phyloP scores from a whole-genome alignment of 345 rosid genomes.

The Brassica rapa region DNA sequence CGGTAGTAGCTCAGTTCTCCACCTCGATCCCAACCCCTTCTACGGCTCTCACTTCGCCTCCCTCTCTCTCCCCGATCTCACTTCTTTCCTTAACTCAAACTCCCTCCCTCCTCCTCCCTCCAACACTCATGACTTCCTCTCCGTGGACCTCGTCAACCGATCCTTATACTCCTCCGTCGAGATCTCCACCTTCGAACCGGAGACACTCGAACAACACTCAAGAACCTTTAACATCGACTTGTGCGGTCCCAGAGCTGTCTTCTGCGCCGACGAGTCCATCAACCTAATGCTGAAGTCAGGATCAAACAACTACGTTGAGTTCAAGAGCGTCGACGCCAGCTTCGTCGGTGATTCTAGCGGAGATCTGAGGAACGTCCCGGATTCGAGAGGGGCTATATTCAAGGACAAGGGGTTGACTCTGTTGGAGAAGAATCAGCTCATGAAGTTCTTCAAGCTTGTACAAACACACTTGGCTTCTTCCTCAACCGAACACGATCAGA shows the following conservation, averaged over 20 bases:
- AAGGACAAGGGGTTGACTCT: slow-evolving; percentile 68
- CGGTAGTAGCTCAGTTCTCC: slow-evolving; percentile 77
- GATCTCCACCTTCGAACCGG: slow-evolving; percentile 50
- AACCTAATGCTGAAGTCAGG: slow-evolving; percentile 60
- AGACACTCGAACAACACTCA: slow-evolving; percentile 43
- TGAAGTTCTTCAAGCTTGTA: slow-evolving; percentile 80
- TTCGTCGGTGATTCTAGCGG: slow-evolving; percentile 59
- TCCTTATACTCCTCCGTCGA: slow-evolving; percentile 65
- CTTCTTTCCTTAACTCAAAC: slow-evolving; percentile 49
- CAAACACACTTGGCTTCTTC: slow-evolving; percentile 53
- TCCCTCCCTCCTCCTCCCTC: slow-evolving; percentile 38
- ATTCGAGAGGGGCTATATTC: slow-evolving; percentile 78
- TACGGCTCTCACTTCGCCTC: slow-evolving; percentile 88
- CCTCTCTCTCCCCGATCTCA: slow-evolving; percentile 46
- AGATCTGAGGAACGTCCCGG: slow-evolving; percentile 60
- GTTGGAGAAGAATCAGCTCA: slow-evolving; percentile 72
- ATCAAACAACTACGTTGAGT: slow-evolving; percentile 60
- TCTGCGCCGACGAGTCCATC: slow-evolving; percentile 70
- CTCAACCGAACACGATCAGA: slow-evolving; percentile 25
- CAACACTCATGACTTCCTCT: slow-evolving; percentile 16
- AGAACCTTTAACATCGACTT: slow-evolving; percentile 63
- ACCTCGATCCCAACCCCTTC: slow-evolving; percentile 82
- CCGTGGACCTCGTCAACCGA: slow-evolving; percentile 41
- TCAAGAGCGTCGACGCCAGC: slow-evolving; percentile 74
- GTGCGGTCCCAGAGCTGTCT: slow-evolving; percentile 69